Evolutionary conservation across 495 filamentous ascomycete genomes (phyloP).

Genomic region (Umbilicaria muhlenbergii): DNA sequence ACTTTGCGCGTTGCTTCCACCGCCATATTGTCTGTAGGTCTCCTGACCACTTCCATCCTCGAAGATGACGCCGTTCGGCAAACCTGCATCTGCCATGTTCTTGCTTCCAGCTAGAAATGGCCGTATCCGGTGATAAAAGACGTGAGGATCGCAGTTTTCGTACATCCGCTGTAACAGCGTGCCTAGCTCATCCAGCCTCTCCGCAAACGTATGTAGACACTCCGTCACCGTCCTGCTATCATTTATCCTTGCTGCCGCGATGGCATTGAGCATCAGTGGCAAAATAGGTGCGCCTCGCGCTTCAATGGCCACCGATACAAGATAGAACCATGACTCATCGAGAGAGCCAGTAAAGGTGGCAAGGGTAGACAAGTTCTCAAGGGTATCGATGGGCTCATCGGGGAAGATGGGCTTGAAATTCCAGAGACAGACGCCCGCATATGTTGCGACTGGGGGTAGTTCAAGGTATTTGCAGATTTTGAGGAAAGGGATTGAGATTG

Average conservation of each 20-base stretch:
- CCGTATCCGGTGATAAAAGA: constrained; percentile 87
- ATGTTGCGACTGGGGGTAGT: constrained; percentile 87
- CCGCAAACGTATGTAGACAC: constrained; percentile 62
- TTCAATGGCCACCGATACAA: constrained; percentile 90
- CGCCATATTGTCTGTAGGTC: constrained; percentile 62
- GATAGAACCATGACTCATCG: constrained; percentile 97
- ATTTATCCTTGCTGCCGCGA: constrained; percentile 58
- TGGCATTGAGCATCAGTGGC: constrained; percentile 74
- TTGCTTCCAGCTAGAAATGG: constrained; percentile 91
- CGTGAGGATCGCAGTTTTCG: constrained; percentile 79
- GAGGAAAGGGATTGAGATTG: constrained; percentile 71
- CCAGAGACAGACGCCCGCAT: constrained; percentile 83
- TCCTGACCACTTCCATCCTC: constrained; percentile 55
- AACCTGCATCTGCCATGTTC: constrained; percentile 87
- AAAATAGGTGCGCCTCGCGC: constrained; percentile 82
- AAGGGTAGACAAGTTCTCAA: constrained; percentile 73
- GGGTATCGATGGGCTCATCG: constrained; percentile 60
- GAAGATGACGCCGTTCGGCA: constrained; percentile 77
- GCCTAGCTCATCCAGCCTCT: constrained; percentile 72
- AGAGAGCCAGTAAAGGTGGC: constrained; percentile 87
- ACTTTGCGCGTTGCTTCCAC: constrained; percentile 91
- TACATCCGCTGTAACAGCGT: constrained; percentile 68
- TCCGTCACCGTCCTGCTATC: constrained; percentile 56
- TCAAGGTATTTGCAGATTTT: constrained; percentile 66
- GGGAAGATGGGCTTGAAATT: constrained; percentile 85